Conservation (phyloP, 768 basidiomycete species). For the Boletus speciosus region DNA sequence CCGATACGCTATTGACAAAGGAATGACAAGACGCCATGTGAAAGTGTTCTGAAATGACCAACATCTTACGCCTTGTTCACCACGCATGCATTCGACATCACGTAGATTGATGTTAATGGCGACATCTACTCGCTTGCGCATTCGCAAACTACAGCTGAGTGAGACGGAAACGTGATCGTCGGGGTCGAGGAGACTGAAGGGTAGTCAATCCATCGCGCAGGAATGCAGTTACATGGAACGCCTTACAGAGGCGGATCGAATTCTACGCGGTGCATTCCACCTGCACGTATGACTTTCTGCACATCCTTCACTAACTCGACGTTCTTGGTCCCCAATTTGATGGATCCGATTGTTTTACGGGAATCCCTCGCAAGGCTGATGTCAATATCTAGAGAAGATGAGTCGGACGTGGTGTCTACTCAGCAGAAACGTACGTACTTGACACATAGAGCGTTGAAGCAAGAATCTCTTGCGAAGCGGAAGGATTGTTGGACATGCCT, state of each 20-base stretch:
- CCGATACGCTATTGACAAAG: conserved; percentile 5
- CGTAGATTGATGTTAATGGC: neutral
- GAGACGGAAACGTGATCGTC: neutral
- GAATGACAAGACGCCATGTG: neutral
- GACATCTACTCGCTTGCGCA: neutral
- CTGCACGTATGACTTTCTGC: neutral
- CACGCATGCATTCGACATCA: neutral
- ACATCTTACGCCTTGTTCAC: conserved; percentile 3
- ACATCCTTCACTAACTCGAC: neutral
- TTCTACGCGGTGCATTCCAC: neutral
- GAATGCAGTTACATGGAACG: neutral
- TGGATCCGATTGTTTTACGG: conserved; percentile 1
- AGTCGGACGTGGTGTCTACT: neutral
- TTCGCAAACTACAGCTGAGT: neutral
- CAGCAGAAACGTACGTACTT: neutral
- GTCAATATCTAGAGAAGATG: neutral
- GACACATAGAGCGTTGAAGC: neutral
- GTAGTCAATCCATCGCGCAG: neutral
- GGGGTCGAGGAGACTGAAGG: neutral
- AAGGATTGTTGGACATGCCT: conserved; percentile 1
- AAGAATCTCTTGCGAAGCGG: neutral
- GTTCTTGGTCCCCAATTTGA: neutral
- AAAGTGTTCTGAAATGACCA: neutral
- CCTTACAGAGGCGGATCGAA: conserved; percentile 9
- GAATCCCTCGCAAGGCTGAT: conserved; percentile 8